phyloP scores from a whole-genome alignment of 805 yeast genomes.

The Candida andamanensis region DNA sequence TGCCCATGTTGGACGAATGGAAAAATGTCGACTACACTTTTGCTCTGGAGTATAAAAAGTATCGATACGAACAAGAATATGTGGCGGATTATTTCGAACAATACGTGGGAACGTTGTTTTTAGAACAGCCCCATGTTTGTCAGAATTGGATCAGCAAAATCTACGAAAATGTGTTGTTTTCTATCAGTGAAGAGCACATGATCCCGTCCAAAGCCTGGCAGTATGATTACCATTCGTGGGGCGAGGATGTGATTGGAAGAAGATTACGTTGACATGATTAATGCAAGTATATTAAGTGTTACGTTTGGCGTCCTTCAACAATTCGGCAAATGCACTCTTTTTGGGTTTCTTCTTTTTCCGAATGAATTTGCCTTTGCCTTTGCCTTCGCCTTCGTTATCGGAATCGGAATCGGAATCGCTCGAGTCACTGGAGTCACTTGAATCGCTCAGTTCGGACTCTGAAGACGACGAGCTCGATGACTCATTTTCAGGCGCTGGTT shows the following conservation, averaged over 20 bases:
- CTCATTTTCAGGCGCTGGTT: too few relatives aligned
- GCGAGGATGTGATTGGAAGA: conserved; percentile 32
- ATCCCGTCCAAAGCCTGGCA: conserved; percentile 9
- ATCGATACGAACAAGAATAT: conserved; percentile 35
- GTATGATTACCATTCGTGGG: conserved; percentile 15
- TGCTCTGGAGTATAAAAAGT: conserved; percentile 6
- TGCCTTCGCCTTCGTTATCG: conserved; percentile 2
- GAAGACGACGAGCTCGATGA: neutral
- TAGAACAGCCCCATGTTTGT: conserved; percentile 34
- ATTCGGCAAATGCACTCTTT: conserved; percentile 25
- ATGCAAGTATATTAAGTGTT: too few relatives aligned
- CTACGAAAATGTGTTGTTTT: conserved; percentile 25
- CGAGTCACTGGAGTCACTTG: conserved; percentile 6
- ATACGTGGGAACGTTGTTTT: conserved; percentile 37
- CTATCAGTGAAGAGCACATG: conserved; percentile 17
- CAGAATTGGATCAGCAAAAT: conserved; percentile 28
- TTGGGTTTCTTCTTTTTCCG: conserved; percentile 11
- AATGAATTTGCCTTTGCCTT: conserved; percentile 2
- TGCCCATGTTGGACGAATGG: conserved; percentile 19
- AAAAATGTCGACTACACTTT: conserved; percentile 10
- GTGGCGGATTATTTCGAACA: conserved; percentile 39
- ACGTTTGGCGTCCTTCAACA: conserved; percentile 25
- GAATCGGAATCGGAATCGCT: conserved; percentile 3
- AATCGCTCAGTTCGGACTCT: neutral
- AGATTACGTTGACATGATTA: conserved; percentile 7